A percentile compares a stretch with the other conserved stretches of the same genome.
phyloP scores from a whole-genome alignment of 2,329 filamentous ascomycete species.

The Xylariaceae sp. region DNA sequence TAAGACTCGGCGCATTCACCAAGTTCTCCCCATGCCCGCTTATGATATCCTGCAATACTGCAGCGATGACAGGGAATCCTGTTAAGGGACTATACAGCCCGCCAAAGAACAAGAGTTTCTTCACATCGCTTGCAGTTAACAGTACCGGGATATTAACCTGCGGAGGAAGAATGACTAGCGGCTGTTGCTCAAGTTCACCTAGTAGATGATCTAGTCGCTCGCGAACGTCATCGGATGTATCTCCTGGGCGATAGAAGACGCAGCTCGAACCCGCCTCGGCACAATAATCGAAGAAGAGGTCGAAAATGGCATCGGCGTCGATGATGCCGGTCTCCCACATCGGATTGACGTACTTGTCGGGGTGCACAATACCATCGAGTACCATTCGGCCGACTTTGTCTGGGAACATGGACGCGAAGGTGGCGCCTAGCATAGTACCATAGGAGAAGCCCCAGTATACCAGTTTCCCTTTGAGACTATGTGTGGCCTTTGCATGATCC shows the following conservation, averaged over 20 bases:
- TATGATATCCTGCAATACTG: conserved; percentile 29
- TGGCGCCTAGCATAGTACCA: conserved; percentile 36
- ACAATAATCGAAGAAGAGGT: conserved; percentile 45
- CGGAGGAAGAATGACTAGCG: conserved; percentile 30
- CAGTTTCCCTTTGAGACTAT: conserved; percentile 28
- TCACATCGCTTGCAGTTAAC: conserved; percentile 36
- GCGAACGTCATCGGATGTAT: conserved; percentile 29
- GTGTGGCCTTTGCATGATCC: conserved; percentile 8
- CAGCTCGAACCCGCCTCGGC: conserved; percentile 39
- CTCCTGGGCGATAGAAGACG: conserved; percentile 34
- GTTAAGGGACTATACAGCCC: conserved; percentile 32
- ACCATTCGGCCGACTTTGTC: conserved; percentile 41
- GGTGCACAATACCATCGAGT: conserved; percentile 33
- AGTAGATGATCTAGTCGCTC: conserved; percentile 31
- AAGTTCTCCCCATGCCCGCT: conserved; percentile 19
- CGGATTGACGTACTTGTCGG: conserved; percentile 40
- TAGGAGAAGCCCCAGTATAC: conserved; percentile 41
- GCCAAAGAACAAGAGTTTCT: conserved; percentile 32
- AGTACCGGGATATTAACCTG: conserved; percentile 31
- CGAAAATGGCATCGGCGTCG: conserved; percentile 44
- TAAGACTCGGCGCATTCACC: conserved; percentile 4
- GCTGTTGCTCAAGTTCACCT: conserved; percentile 30
- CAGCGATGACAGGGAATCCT: conserved; percentile 32
- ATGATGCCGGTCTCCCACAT: conserved; percentile 36
- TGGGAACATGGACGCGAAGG: conserved; percentile 40